Evolutionary conservation across 306 rosid genomes (phyloP).

Genomic region (Fragaria nilgerrensis): DNA sequence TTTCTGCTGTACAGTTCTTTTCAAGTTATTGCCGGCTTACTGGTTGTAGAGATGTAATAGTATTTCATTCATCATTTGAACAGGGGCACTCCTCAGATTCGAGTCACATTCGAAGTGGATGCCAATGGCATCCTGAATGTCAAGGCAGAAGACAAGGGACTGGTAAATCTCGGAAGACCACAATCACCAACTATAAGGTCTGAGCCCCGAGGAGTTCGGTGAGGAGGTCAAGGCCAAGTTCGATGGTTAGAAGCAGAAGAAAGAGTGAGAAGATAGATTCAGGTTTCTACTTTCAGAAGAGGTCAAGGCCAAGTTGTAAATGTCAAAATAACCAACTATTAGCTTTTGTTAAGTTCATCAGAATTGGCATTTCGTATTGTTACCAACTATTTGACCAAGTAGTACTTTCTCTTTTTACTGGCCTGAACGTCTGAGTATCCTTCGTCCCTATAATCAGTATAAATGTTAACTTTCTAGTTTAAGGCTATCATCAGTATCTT

Average conservation of each 20-base stretch:
- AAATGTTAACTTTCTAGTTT: not conserved
- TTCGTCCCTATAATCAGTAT: too few relatives aligned
- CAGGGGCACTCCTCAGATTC: slow-evolving; percentile 98
- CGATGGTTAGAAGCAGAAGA: too few relatives aligned
- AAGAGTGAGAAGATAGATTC: too few relatives aligned
- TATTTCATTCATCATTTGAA: slow-evolving; percentile 2
- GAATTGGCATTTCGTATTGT: too few relatives aligned
- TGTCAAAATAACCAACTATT: too few relatives aligned
- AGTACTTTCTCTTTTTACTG: too few relatives aligned
- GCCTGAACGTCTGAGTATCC: too few relatives aligned
- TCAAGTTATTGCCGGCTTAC: not conserved
- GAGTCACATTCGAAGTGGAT: slow-evolving; percentile 95
- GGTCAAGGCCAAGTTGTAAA: too few relatives aligned
- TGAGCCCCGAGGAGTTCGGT: slow-evolving; percentile 92
- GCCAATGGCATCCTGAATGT: slow-evolving; percentile 92
- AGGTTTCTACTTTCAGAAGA: too few relatives aligned
- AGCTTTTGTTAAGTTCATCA: too few relatives aligned
- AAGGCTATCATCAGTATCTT: not conserved
- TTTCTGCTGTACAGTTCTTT: not conserved
- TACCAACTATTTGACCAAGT: too few relatives aligned
- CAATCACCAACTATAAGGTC: slow-evolving; percentile 85
- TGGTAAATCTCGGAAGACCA: slow-evolving; percentile 91
- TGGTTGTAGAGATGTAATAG: not conserved
- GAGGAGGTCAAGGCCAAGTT: slow-evolving; percentile 64
- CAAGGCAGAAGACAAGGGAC: slow-evolving; percentile 96